These are phyloP conservation scores for Yarrowia bubula DNA, from an alignment of 805 yeast genomes.

Conservation along the genomic window DNA sequence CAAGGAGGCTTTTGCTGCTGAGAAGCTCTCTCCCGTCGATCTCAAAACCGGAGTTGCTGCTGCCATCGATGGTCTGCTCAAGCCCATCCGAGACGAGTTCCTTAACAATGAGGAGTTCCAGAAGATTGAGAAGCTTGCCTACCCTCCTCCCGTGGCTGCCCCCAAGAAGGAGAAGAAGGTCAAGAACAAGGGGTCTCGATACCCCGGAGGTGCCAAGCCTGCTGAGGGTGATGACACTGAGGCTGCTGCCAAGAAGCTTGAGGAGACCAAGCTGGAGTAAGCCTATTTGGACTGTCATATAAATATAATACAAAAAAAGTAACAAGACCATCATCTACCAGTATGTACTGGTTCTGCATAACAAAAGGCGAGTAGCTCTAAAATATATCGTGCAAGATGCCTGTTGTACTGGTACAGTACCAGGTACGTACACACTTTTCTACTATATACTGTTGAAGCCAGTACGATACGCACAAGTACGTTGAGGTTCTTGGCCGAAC, in stretches of 20 bases:
- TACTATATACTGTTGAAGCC: neutral
- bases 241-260: slow-evolving; percentile 2
- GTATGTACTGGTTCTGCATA: no score
- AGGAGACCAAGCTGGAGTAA: slow-evolving; percentile 25
- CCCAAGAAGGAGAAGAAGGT: slow-evolving; percentile 66
- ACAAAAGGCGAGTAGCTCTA: no score
- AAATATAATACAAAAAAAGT: neutral
- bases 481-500: no score
- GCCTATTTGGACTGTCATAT: neutral
- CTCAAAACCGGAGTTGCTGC: slow-evolving; percentile 89
- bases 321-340: neutral
- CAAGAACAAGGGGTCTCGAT: slow-evolving; percentile 84
- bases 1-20: slow-evolving; percentile 67
- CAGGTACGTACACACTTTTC: neutral
- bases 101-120: slow-evolving; percentile 64
- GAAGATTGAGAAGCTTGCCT: slow-evolving; percentile 73
- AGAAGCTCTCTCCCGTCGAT: slow-evolving; percentile 86
- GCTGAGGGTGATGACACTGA: slow-evolving; percentile 27
- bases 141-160: slow-evolving; percentile 68
- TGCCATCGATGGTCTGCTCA: slow-evolving; percentile 74
- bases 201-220: slow-evolving; percentile 62
- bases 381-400: no score
- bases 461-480: no score
- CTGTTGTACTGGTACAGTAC: no score
- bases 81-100: slow-evolving; percentile 76